These are phyloP conservation scores for Nannochloropsis salina DNA, from an alignment of 108 stramenopile species.

Conservation along the genomic window DNA sequence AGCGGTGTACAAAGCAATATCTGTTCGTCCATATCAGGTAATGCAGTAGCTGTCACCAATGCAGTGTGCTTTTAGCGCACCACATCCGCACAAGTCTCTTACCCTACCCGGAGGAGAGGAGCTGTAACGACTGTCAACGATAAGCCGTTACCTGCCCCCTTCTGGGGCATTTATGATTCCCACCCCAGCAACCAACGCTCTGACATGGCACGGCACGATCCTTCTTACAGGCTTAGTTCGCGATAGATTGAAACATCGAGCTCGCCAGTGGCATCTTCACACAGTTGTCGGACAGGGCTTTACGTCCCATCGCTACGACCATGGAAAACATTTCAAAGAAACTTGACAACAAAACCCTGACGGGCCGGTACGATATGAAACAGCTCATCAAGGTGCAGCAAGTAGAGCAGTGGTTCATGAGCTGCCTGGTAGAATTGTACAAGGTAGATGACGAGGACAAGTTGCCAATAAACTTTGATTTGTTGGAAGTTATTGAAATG, in stretches of 20 bases:
- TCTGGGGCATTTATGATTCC: not conserved
- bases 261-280: not conserved
- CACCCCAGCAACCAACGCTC: not conserved
- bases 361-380: constrained; percentile 5
- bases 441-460: not conserved
- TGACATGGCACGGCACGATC: not conserved
- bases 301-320: not conserved
- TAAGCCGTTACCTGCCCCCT: not conserved
- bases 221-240: not conserved
- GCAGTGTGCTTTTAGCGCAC: too few relatives aligned
- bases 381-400: constrained; percentile 10
- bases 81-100: not conserved
- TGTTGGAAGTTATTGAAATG: constrained; percentile 14
- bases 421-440: not conserved
- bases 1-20: too few relatives aligned
- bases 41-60: too few relatives aligned
- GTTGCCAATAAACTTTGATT: not conserved
- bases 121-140: not conserved
- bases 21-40: too few relatives aligned
- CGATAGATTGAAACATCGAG: not conserved
- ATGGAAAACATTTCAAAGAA: constrained; percentile 17
- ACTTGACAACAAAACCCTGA: constrained; percentile 5
- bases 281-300: not conserved
- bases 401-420: constrained; percentile 20
- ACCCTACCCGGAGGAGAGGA: not conserved